phyloP scores from a whole-genome alignment of 495 filamentous ascomycete species.

The Pyrenula massariospora region DNA sequence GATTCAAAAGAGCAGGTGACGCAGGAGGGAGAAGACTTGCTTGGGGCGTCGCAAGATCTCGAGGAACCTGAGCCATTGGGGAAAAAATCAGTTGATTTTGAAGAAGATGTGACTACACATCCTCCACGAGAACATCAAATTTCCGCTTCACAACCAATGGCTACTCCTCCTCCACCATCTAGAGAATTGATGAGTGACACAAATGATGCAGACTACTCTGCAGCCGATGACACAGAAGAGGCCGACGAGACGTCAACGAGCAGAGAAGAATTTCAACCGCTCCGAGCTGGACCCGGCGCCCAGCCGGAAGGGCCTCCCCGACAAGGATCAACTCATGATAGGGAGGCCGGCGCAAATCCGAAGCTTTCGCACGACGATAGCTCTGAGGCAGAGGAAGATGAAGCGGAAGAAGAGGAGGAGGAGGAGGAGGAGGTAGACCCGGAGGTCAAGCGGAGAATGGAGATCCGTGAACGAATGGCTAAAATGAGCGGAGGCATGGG shows the following conservation, averaged over 20 bases:
- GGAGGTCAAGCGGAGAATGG: slow-evolving; percentile 74
- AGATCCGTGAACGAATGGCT: slow-evolving; percentile 87
- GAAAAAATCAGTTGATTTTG: slow-evolving; percentile 47
- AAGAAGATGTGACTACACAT: slow-evolving; percentile 14
- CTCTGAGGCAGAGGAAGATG: slow-evolving; percentile 33
- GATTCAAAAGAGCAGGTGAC: slow-evolving; percentile 37
- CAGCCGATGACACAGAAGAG: slow-evolving; percentile 75
- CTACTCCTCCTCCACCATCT: slow-evolving; percentile 29
- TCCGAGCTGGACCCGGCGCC: slow-evolving; percentile 11
- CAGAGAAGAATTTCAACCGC: slow-evolving; percentile 60
- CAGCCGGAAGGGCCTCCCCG: slow-evolving; percentile 8
- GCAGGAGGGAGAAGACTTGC: slow-evolving; percentile 18
- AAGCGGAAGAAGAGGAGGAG: slow-evolving; percentile 56
- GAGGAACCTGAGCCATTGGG: slow-evolving; percentile 38
- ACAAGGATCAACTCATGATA: slow-evolving; percentile 5
- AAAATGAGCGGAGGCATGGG: slow-evolving; percentile 99
- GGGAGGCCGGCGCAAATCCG: slow-evolving; percentile 3
- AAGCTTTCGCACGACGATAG: slow-evolving; percentile 30
- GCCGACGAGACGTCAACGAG: slow-evolving; percentile 64
- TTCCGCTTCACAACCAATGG: slow-evolving; percentile 28
- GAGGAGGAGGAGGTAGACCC: slow-evolving; percentile 89
- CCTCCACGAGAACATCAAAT: slow-evolving; percentile 2
- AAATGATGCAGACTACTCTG: slow-evolving; percentile 86
- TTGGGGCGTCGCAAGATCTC: slow-evolving; percentile 26
- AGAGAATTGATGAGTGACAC: slow-evolving; percentile 57